A percentile compares a stretch with the other conserved stretches of the same genome.
Evolutionary conservation across 441 rosid genomes (phyloP).

Genomic region (Lepidium campestre): DNA sequence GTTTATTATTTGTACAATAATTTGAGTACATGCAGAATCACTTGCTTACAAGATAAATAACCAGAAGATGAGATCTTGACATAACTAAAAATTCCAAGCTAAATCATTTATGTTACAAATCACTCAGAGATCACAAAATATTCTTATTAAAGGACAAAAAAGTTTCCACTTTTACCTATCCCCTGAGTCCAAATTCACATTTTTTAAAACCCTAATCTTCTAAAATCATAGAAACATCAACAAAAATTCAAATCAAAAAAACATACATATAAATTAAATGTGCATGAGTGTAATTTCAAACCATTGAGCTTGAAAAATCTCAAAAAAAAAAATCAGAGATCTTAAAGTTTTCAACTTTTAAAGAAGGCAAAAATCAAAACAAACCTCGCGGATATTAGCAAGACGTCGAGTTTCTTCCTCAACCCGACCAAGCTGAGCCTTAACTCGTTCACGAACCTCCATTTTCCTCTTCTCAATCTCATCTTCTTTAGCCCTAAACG

Average conservation of each 20-base stretch:
- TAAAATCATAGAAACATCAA: background rate
- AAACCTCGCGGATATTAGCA: constrained; percentile 80
- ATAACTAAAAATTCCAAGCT: background rate
- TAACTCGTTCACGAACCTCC: constrained; percentile 80
- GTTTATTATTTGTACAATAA: background rate
- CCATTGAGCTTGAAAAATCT: background rate
- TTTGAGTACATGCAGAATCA: constrained; percentile 9
- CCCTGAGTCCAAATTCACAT: constrained; percentile 6
- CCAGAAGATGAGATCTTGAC: background rate
- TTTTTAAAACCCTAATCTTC: background rate
- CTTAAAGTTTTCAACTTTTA: background rate
- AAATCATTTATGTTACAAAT: background rate
- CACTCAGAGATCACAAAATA: background rate
- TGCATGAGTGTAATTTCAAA: constrained; percentile 5
- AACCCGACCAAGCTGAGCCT: constrained; percentile 78
- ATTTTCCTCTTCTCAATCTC: constrained; percentile 84
- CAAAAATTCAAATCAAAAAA: background rate
- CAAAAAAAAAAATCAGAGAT: background rate
- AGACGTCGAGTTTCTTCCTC: constrained; percentile 80
- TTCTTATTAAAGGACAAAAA: background rate
- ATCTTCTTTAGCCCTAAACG: constrained; percentile 81
- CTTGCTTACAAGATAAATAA: background rate
- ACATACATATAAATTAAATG: background rate
- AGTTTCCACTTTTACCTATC: background rate
- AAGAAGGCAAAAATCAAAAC: background rate